Evolutionary conservation across 2,329 filamentous ascomycete genomes (phyloP).

Genomic region (Ophiobolus disseminans): DNA sequence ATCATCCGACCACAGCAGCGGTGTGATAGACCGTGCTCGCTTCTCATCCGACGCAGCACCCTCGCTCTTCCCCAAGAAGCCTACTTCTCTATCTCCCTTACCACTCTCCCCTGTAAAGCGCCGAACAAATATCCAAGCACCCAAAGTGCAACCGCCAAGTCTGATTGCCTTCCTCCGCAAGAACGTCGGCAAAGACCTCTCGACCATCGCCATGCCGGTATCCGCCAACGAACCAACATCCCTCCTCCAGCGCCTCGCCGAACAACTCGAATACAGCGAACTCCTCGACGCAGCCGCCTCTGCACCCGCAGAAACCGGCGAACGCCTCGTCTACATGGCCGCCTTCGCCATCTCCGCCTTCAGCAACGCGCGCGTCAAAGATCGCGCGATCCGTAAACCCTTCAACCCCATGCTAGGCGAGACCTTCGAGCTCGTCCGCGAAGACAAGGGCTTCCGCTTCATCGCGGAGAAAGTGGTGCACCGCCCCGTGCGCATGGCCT

Average conservation of each 20-base stretch:
- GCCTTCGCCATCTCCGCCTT: constrained; percentile 92
- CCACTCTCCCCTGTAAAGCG: constrained; percentile 74
- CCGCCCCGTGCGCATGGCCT: constrained; percentile 88
- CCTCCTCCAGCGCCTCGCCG: constrained; percentile 83
- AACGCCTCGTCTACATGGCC: constrained; percentile 82
- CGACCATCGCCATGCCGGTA: constrained; percentile 96
- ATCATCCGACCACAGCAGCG: constrained; percentile 64
- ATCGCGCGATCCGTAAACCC: constrained; percentile 91
- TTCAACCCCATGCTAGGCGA: constrained; percentile 98
- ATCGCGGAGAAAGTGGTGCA: constrained; percentile 96
- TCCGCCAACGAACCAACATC: constrained; percentile 94
- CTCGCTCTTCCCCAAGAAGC: constrained; percentile 73
- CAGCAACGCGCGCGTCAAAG: constrained; percentile 81
- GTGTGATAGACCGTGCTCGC: constrained; percentile 47
- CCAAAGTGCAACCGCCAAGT: constrained; percentile 83
- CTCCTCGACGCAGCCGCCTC: constrained; percentile 73
- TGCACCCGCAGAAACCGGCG: constrained; percentile 62
- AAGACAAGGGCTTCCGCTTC: constrained; percentile 86
- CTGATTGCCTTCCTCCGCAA: constrained; percentile 94
- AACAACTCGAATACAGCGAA: constrained; percentile 88
- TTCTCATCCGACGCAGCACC: constrained; percentile 46
- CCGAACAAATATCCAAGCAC: constrained; percentile 72
- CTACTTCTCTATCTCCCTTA: constrained; percentile 78
- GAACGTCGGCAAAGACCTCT: constrained; percentile 97
- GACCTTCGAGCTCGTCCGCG: constrained; percentile 89